These are phyloP conservation scores for Deinandra increscens DNA, from an alignment of 129 eudicot genomes.

Conservation along the genomic window DNA sequence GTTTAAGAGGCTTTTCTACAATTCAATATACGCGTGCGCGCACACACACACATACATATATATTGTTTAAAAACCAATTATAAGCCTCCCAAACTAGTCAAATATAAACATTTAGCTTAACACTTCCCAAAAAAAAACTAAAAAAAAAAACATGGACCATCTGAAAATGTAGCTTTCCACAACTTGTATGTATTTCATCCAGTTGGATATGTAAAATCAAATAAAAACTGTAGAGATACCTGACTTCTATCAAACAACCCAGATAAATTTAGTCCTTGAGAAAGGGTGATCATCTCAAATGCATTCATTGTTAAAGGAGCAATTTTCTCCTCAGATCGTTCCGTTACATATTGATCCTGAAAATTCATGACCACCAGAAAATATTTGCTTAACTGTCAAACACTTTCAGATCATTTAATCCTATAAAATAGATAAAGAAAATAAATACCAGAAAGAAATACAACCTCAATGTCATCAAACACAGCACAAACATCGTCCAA, in stretches of 20 bases:
- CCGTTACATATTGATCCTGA: slow-evolving; percentile 83
- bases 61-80: not conserved
- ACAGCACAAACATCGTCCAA: slow-evolving; percentile 93
- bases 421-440: not conserved
- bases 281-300: slow-evolving; percentile 98
- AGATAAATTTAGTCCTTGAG: slow-evolving; percentile 92
- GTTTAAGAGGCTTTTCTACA: not conserved
- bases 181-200: not conserved
- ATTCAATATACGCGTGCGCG: not conserved
- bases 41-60: not conserved
- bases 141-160: not conserved
- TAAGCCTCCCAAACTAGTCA: not conserved
- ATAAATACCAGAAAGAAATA: not conserved
- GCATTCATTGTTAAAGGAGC: slow-evolving; percentile 95
- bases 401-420: not conserved
- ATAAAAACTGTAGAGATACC: slow-evolving; percentile 43
- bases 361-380: slow-evolving; percentile 25
- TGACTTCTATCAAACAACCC: slow-evolving; percentile 93
- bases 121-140: not conserved
- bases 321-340: slow-evolving; percentile 43
- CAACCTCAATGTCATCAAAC: slow-evolving; percentile 90
- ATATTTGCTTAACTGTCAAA: not conserved
- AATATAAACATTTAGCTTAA: not conserved
- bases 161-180: not conserved
- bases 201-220: slow-evolving; percentile 14